These are phyloP conservation scores for Plasmopara muralis DNA, from an alignment of 352 stramenopile genomes.

Conservation along the genomic window DNA sequence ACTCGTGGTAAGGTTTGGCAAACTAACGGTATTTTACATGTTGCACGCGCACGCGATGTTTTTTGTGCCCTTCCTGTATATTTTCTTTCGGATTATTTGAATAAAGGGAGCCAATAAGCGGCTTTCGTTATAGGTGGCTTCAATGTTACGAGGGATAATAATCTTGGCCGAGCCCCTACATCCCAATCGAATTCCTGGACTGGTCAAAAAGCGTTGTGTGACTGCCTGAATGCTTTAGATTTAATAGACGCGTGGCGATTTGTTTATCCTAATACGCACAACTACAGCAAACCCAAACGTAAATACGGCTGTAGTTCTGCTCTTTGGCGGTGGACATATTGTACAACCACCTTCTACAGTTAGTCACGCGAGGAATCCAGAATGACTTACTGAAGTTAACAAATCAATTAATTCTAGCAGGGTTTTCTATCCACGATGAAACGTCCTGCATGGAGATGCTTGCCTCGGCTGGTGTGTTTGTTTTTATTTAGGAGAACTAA, in stretches of 20 bases:
- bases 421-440: neutral
- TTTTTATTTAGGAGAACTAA: too few relatives aligned
- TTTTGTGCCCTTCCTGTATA: conserved; percentile 1
- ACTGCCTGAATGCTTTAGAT: conserved; percentile 7
- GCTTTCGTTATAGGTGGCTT: conserved; percentile 7
- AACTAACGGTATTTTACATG: conserved; percentile 1
- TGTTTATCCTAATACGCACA: conserved; percentile 2
- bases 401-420: conserved; percentile 4
- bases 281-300: conserved; percentile 6
- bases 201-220: conserved; percentile 2
- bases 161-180: neutral
- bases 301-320: conserved; percentile 14
- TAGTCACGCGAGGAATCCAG: conserved; percentile 5
- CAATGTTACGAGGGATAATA: conserved; percentile 7
- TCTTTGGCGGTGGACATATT: conserved; percentile 11
- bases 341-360: conserved; percentile 6
- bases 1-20: conserved; percentile 1
- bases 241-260: conserved; percentile 14
- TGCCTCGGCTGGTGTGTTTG: too few relatives aligned
- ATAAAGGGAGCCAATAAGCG: neutral
- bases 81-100: neutral
- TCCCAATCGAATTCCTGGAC: neutral
- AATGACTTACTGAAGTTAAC: conserved; percentile 16
- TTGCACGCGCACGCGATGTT: conserved; percentile 5
- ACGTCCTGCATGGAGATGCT: conserved; percentile 2